Base-by-base conservation (phyloP, 2,329 filamentous ascomycete species). In the Nannizzia gypsea region DNA sequence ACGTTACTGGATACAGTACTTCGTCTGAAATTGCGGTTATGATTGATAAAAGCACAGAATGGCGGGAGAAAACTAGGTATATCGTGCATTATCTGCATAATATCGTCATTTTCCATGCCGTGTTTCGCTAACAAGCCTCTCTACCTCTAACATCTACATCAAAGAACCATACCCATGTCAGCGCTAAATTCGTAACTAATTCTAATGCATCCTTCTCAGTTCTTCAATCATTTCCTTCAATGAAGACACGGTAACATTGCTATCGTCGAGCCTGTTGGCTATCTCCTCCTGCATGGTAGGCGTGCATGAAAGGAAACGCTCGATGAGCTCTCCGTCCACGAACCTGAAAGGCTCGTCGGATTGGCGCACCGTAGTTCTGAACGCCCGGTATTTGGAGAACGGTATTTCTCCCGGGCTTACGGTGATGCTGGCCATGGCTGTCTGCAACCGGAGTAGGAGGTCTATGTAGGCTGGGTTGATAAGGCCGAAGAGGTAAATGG, bases 241-340 rank as follows among this genome's bases (percentile, higher is more conserved):
- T 82, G 63, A 59, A 77, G 86, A 64, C 80, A 78, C 56, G 77
- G 84, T 70, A 76, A 83, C 56, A 81, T 76, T 59, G 74, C 70
- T 65, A 85, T 83, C 44, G 74, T 74, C 40, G 60, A 83, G 65
- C 1, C 78, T 77, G 20, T 75, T 68, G 6, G 81, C 75, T 60
- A 83, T 78, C 65, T 77, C 76, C 62, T 76, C 74, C 68, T 86
- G 83, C 61, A 80, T 66, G 3, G 77, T 76, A 59, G 86, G 83
- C 52, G 81, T 78, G 63, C 88, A 76, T 64, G 90, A 85, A 65
- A 97, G 72, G 69, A 96, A 96, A 57, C 83, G 75, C 74, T 97
- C 92, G 11, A 99, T 79, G 67, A 97, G 78, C 70, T 96, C 92
- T 0, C 92, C 93, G 68, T 99, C 93, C 11, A 99, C 83, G 67